Evolutionary conservation across 352 stramenopile species (phyloP), one percentile per base, ranked within the genome.

Genomic region (Globisporangium nodosum): DNA sequence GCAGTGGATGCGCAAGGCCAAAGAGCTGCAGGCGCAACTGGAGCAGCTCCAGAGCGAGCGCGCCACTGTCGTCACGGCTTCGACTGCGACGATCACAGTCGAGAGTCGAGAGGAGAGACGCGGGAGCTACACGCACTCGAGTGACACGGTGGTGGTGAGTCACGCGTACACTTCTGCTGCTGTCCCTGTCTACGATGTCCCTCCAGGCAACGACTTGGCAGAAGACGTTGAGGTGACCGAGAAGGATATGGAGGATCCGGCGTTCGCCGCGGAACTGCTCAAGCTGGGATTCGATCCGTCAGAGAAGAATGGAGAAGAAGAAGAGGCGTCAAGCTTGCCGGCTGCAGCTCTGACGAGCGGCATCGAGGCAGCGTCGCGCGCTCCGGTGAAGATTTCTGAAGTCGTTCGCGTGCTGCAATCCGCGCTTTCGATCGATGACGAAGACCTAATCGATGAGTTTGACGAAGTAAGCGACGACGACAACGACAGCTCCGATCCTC

Each of bases 381-480:
- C 45, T 18, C 16, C 30, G 5, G 24, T 49, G 9, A 68, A 56
- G 20, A 15, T 40, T 6, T 30, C n/a, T 7, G 42, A 52, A 11
- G 11, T 37, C 27, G 5, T 24, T 52, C 47, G 46, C 18, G 46
- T 39, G 8, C 49, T 60, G 24, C 51, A 50, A 24, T 31, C 51
- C 3, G 39, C 37, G 3, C 31, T 53, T 5, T 82, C 70, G 9
- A 70, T 87, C 43, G 78, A 80, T 54, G 76, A 90, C 48, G 63
- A 80, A 48, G 69, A 75, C 16, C 54, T 90, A 13, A 90, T 90
- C 39, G 78, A 90, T n/a, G 78, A 68, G 16, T 90, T 88, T 63
- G 78, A 87, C 46, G 68, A 83, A 33, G 45, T 7, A 16, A 60
- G 74, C n/a, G 69, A 77, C 15, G 70, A 74, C 20, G 74, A 73